phyloP scores from a whole-genome alignment of 768 basidiomycete genomes.

The Trametes sanguinea region DNA sequence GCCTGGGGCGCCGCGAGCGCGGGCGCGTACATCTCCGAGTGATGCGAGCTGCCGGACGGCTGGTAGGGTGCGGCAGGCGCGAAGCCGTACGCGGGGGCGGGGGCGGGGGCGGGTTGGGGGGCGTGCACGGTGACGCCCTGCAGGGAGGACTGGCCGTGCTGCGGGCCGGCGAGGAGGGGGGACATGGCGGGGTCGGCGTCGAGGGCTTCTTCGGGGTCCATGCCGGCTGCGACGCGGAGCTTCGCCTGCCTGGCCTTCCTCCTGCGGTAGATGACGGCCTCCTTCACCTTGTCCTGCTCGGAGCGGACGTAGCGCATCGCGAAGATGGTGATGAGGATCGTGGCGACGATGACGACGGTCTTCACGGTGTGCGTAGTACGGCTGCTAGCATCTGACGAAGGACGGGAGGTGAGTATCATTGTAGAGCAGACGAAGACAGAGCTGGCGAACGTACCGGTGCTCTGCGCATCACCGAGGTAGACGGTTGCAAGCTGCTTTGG shows the following conservation, averaged over 20 bases:
- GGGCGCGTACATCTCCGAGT: too few species aligned
- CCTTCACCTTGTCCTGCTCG: conserved; percentile 66
- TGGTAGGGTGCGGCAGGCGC: not conserved
- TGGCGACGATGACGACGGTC: conserved; percentile 63
- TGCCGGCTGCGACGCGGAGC: conserved; percentile 7
- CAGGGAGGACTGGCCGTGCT: not conserved
- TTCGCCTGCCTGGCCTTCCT: conserved; percentile 52
- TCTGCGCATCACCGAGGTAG: conserved; percentile 77
- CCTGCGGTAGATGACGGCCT: conserved; percentile 60
- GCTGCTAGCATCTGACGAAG: conserved; percentile 30
- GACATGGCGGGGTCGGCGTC: not conserved
- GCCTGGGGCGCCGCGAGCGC: not conserved
- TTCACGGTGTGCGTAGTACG: conserved; percentile 57
- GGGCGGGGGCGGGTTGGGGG: not conserved
- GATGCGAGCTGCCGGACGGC: not conserved
- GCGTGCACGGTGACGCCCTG: conserved; percentile 7
- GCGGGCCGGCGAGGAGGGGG: not conserved
- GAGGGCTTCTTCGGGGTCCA: not conserved
- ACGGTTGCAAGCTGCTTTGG: conserved; percentile 92
- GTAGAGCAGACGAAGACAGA: not conserved
- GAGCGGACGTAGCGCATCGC: conserved; percentile 83
- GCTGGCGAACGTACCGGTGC: conserved; percentile 27
- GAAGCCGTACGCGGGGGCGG: not conserved
- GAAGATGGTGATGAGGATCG: conserved; percentile 66
- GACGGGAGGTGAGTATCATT: not conserved